Base-by-base conservation (phyloP, 73 alveolate species). In the Paramecium biaurelia region DNA sequence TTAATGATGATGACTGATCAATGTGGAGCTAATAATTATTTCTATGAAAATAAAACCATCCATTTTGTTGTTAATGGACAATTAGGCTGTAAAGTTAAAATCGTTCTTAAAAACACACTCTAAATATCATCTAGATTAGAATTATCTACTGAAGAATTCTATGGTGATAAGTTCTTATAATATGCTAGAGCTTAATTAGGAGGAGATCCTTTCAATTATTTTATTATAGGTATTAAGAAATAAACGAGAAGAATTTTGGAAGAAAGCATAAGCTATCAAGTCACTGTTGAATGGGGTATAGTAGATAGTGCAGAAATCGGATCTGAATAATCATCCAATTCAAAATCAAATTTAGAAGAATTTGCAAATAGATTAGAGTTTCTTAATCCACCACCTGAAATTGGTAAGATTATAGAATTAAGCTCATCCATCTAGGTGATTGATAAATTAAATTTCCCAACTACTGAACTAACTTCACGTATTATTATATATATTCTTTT, bases 21-120 rank as follows among this genome's bases (percentile, higher is more conserved):
- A 11, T 89, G 94, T 70, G 94, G 92, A 18, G 94, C 94, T 10
- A 89, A 89, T 89, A 89, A 70, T 70, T 89, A 89, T 26, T 76
- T 43, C 18, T 89, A 63, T 63, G 85, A 89, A 43, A 89, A 57
- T 23, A 76, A 58, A 70, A 70, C 94, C 3, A 82, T 89, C 15
- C 88, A 89, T 70, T 89, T 89, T 45, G 94, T 89, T 42, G 74
- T 89, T 0, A 89, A 67, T 32, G 94, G 72, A 18, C 14, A 23
- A 23, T 30, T 82, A 43, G 92, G 76, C 1, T 89, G 94, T 72
- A 41, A 38, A 24, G 90, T 79, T 30, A 20, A 21, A 47, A 30
- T 79, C 18, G 47, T 57, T 8, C 74, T 79, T 20, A 79, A 79
- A 45, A 79, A 79, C 12, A 43, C 90, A 20, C 42, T 79, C 76